A percentile compares a stretch with the other conserved stretches of the same genome.
Conservation (phyloP, 306 rosid genomes). For the Medicago lupulina region DNA sequence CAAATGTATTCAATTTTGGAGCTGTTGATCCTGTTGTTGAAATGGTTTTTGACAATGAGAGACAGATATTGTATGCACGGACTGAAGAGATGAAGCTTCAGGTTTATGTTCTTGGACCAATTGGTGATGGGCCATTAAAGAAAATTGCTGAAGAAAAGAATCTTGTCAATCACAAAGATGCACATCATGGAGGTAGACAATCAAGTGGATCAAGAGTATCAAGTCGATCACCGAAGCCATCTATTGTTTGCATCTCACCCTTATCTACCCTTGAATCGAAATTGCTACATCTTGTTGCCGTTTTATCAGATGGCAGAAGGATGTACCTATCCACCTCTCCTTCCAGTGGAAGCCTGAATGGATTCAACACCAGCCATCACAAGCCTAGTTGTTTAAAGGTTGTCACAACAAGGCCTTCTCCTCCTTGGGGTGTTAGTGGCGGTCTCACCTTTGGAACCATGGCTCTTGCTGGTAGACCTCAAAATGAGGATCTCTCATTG, state of each 20-base stretch:
- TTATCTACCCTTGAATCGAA: constrained; percentile 91
- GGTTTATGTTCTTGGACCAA: constrained; percentile 75
- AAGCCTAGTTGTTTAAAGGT: constrained; percentile 89
- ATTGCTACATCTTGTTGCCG: constrained; percentile 87
- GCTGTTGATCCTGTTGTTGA: constrained; percentile 91
- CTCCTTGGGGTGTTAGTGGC: constrained; percentile 88
- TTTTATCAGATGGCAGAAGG: constrained; percentile 95
- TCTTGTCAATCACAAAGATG: constrained; percentile 77
- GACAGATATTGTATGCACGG: constrained; percentile 81
- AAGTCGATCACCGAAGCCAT: constrained; percentile 70
- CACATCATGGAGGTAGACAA: constrained; percentile 81
- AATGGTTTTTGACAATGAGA: constrained; percentile 92
- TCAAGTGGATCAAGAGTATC: constrained; percentile 75
- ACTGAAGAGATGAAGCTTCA: constrained; percentile 98
- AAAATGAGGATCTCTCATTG: constrained; percentile 84
- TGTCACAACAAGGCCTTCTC: constrained; percentile 96
- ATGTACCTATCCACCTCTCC: constrained; percentile 94
- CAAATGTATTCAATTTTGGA: constrained; percentile 95
- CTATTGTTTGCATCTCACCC: constrained; percentile 89
- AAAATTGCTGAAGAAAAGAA: constrained; percentile 97
- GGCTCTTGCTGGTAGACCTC: constrained; percentile 85
- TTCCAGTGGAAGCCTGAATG: constrained; percentile 80
- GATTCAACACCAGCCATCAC: constrained; percentile 69
- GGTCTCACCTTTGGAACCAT: constrained; percentile 88
- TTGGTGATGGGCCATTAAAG: constrained; percentile 88